phyloP scores from a whole-genome alignment of 768 basidiomycete species.

The Omphalotus guepiniiformis region DNA sequence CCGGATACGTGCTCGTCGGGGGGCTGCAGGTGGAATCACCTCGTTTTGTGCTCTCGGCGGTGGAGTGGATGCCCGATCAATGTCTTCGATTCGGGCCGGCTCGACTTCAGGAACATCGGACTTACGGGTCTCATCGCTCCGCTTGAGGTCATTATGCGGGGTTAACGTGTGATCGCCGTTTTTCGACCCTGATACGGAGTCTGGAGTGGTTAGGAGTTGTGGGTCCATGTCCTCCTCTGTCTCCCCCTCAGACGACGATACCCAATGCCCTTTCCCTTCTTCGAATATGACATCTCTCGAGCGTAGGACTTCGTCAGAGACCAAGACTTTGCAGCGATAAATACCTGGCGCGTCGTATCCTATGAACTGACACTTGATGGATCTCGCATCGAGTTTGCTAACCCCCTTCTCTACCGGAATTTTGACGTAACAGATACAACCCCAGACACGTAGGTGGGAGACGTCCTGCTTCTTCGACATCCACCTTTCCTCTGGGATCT shows the following conservation, averaged over 20 bases:
- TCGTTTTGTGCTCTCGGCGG: too few species aligned
- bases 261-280: background rate
- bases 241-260: slow-evolving; percentile 2
- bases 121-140: background rate
- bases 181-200: background rate
- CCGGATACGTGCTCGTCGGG: too few species aligned
- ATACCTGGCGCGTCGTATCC: background rate
- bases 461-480: slow-evolving; percentile 8
- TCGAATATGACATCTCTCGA: slow-evolving; percentile 4
- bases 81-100: too few species aligned
- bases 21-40: too few species aligned
- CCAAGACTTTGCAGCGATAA: background rate
- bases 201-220: too few species aligned
- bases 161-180: background rate
- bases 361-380: background rate
- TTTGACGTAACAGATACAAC: slow-evolving; percentile 19
- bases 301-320: background rate
- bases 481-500: background rate
- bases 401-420: slow-evolving; percentile 13
- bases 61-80: too few species aligned
- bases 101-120: too few species aligned
- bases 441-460: slow-evolving; percentile 17
- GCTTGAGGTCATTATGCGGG: background rate
- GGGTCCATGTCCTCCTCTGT: background rate
- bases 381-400: slow-evolving; percentile 5